Conservation (phyloP, 2,329 filamentous ascomycete species). For the Chaetoscypha palmicola region DNA sequence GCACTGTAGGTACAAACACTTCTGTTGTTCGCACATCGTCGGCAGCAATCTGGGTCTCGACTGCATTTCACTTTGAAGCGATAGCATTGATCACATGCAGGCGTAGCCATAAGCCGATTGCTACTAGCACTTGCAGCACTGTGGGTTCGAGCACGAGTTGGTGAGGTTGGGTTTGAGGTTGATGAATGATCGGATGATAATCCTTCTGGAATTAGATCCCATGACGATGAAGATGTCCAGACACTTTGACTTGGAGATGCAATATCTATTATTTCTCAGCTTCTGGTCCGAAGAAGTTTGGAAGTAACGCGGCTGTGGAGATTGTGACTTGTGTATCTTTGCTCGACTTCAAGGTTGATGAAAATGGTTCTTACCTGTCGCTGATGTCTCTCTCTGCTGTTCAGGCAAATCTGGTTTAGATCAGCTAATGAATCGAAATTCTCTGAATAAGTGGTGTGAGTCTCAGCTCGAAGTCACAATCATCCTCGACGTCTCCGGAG, state of each 20-base stretch:
- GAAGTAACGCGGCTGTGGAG: background rate
- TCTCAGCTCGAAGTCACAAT: no score
- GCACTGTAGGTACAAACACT: slow-evolving; percentile 8
- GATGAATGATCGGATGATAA: slow-evolving; percentile 5
- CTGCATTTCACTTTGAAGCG: slow-evolving; percentile 10
- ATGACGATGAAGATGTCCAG: slow-evolving; percentile 5
- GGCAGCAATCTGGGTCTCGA: slow-evolving; percentile 7
- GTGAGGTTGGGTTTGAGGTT: slow-evolving; percentile 3
- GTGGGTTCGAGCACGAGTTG: slow-evolving; percentile 2
- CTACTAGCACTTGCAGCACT: slow-evolving; percentile 1
- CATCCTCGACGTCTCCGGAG: no score
- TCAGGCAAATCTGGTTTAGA: background rate
- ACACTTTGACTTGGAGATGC: slow-evolving; percentile 3
- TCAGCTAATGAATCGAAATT: no score
- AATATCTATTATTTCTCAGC: background rate
- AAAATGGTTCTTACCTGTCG: background rate
- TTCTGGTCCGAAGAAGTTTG: background rate
- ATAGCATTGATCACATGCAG: slow-evolving; percentile 9
- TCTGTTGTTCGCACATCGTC: slow-evolving; percentile 5
- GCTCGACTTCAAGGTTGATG: no score
- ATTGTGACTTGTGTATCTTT: background rate
- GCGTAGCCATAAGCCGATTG: slow-evolving; percentile 4
- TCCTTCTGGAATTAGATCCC: slow-evolving; percentile 5
- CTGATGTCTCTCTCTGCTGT: background rate
- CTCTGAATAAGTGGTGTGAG: no score